Evolutionary conservation across 192 early-diverging fungal genomes (phyloP).

Genomic region (Diversispora epigaea): DNA sequence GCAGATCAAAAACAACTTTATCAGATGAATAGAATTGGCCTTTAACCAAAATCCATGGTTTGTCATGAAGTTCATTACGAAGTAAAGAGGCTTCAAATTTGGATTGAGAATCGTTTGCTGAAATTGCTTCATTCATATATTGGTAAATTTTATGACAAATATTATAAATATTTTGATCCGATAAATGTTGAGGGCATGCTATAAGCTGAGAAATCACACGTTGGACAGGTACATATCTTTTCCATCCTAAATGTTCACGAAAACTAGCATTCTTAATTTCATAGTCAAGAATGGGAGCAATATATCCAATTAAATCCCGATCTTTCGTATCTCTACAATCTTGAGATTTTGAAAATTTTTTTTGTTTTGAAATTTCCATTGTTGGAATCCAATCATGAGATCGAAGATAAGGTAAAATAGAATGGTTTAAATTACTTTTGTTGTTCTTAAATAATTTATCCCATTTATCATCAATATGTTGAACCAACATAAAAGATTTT

Average conservation of each 20-base stretch:
- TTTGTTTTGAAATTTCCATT: background rate
- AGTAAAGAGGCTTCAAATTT: background rate
- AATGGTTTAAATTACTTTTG: background rate
- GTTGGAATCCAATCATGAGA: conserved; percentile 1
- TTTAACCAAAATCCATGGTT: background rate
- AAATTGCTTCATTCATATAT: background rate
- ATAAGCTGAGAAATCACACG: background rate
- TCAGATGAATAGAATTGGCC: background rate
- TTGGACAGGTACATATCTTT: background rate
- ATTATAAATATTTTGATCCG: background rate
- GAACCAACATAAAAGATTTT: background rate
- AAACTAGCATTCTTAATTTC: background rate
- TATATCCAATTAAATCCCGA: background rate
- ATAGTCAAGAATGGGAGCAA: background rate
- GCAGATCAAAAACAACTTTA: background rate
- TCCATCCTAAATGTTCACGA: background rate
- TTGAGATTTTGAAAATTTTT: background rate
- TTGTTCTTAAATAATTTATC: background rate
- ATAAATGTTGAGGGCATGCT: background rate
- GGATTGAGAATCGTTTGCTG: background rate
- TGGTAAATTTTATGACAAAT: background rate
- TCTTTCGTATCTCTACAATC: background rate
- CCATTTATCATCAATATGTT: background rate
- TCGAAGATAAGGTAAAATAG: background rate
- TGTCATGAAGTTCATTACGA: background rate